These are phyloP conservation scores for Trichothecium roseum DNA, from an alignment of 2,329 filamentous ascomycete genomes.

Conservation along the genomic window DNA sequence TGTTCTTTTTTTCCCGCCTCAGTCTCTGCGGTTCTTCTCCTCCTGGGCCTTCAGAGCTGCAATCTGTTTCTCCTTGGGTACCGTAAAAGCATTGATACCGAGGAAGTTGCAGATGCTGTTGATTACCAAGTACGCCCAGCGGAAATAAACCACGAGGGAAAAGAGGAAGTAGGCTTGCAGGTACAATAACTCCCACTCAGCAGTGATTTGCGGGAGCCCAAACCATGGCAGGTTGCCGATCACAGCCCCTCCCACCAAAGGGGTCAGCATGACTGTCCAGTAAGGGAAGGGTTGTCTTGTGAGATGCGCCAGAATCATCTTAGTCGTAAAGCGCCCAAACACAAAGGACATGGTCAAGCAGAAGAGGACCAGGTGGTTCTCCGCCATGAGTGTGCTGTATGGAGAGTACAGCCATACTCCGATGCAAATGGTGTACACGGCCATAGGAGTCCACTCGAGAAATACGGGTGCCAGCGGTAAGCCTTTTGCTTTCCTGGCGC, in stretches of 20 bases:
- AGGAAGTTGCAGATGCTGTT: slow-evolving; percentile 85
- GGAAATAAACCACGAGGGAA: slow-evolving; percentile 74
- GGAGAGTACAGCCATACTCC: slow-evolving; percentile 84
- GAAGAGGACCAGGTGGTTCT: slow-evolving; percentile 86
- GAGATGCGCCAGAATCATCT: slow-evolving; percentile 94
- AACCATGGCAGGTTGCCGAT: slow-evolving; percentile 74
- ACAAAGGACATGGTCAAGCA: slow-evolving; percentile 94
- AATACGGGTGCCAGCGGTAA: slow-evolving; percentile 75
- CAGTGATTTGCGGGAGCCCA: slow-evolving; percentile 57
- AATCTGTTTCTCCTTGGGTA: slow-evolving; percentile 52
- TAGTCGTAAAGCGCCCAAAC: slow-evolving; percentile 96
- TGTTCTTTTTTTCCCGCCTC: background rate
- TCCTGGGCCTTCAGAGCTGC: slow-evolving; percentile 37
- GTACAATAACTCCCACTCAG: slow-evolving; percentile 64
- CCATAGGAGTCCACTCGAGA: slow-evolving; percentile 87
- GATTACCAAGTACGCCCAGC: slow-evolving; percentile 87
- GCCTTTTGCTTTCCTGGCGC: slow-evolving; percentile 60
- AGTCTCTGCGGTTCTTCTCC: slow-evolving; percentile 18
- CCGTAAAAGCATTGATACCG: slow-evolving; percentile 90
- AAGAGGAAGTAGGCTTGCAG: slow-evolving; percentile 78
- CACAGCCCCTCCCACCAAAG: slow-evolving; percentile 75
- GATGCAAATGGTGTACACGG: slow-evolving; percentile 65
- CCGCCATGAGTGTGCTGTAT: slow-evolving; percentile 66
- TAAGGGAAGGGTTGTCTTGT: slow-evolving; percentile 90
- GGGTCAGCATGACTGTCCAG: slow-evolving; percentile 87